Base-by-base conservation (phyloP, 331 rosid genomes). In the Pyracantha coccinea region DNA sequence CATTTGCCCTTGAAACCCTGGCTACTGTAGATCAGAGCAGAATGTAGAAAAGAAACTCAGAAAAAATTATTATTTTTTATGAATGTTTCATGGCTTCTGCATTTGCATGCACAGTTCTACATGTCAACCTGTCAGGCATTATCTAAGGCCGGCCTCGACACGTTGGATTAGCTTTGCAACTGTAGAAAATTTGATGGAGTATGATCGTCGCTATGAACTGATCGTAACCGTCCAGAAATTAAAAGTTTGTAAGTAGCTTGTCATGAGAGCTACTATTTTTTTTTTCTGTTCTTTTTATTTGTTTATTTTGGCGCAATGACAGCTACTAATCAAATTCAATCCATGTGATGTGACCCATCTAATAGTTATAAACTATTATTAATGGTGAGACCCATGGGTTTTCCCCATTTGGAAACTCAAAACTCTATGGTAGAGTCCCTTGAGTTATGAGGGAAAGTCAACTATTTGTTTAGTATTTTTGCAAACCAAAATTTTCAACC, bases 321-420 rank as follows among this genome's bases (percentile, higher is more conserved):
- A 50, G 55, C 55, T 50, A 50, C 4, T 16, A 32, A 8, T 32
- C 67, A 28, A n/a, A 10, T 28, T 27, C 41, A 32, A 6, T 73
- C 59, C 77, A 61, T 73, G 60, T 73, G 77, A 61, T 41, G 60
- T 73, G 77, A 60, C 69, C 23, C 60, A 73, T 73, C 16, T 23
- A 44, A 33, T 28, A 19, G 17, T 65, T 32, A n/a, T 13, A 11
- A 72, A 10, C 68, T 41, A 19, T 2, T 29, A 29, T 19, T 29
- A 63, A 1, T 61, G 47, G 69, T 25, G 29, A 41, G 21, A 73
- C 70, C 77, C 16, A n/a, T 2, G 29, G 23, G 19, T 2, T 41
- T 73, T 61, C 70, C 62, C n/a, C 4, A 61, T 27, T 45, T 44
- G 8, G 50, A 44, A 73, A 62, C 50, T 73, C 77, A 73, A 45